Percentiles rank a stretch among this genome's conserved stretches.
Evolutionary conservation across 352 stramenopile species (phyloP).

Genomic region (Phytophthora uliginosa): DNA sequence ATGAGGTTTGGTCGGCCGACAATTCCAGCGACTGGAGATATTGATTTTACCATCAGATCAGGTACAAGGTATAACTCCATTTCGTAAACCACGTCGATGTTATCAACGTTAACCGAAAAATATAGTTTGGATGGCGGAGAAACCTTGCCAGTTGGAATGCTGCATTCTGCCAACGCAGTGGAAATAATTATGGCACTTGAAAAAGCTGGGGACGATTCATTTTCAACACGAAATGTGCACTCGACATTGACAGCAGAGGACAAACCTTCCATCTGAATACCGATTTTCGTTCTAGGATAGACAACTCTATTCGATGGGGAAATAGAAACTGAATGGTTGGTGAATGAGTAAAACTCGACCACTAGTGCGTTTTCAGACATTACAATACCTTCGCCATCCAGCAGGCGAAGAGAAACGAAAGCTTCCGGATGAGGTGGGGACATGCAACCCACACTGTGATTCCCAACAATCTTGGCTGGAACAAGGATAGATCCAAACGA

Average conservation of each 20-base stretch:
- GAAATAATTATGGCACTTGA: conserved; percentile 15
- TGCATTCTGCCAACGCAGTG: conserved; percentile 23
- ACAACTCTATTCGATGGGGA: conserved; percentile 45
- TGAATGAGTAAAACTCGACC: conserved; percentile 40
- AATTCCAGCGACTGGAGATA: conserved; percentile 38
- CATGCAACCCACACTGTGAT: conserved; percentile 37
- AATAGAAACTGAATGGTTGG: conserved; percentile 16
- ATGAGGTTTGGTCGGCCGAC: conserved; percentile 28
- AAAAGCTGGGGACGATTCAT: not conserved
- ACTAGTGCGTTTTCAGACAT: conserved; percentile 55
- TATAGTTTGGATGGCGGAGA: conserved; percentile 1
- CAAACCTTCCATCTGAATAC: conserved; percentile 30
- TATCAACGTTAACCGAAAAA: conserved; percentile 42
- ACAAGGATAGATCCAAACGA: conserved; percentile 44
- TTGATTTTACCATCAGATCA: conserved; percentile 29
- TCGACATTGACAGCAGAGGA: conserved; percentile 20
- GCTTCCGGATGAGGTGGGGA: conserved; percentile 32
- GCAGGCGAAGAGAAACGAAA: conserved; percentile 39
- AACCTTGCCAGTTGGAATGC: conserved; percentile 19
- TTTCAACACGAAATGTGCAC: conserved; percentile 36
- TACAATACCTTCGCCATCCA: conserved; percentile 13
- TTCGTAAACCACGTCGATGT: conserved; percentile 23
- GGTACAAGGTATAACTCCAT: conserved; percentile 23
- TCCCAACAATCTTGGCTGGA: conserved; percentile 22
- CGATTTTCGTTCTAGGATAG: conserved; percentile 36